phyloP scores from a whole-genome alignment of 352 stramenopile species.

The Globisporangium spiculum region DNA sequence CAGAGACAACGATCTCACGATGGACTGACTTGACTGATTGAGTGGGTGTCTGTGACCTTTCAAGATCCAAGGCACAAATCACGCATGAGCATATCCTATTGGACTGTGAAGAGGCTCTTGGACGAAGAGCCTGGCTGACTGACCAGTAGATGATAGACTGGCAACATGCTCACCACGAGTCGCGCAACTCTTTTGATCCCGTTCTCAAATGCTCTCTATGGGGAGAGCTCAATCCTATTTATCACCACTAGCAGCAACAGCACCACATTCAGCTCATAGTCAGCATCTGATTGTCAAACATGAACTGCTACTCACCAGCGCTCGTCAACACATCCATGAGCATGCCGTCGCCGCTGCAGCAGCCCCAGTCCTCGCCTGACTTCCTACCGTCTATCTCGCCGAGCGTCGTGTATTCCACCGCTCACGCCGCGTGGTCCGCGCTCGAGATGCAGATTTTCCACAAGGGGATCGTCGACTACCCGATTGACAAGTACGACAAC shows the following conservation, averaged over 20 bases:
- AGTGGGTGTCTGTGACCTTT: background rate
- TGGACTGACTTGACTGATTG: background rate
- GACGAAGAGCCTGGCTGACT: background rate
- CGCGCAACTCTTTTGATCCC: constrained; percentile 2
- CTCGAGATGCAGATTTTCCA: constrained; percentile 71
- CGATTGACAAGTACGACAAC: constrained; percentile 61
- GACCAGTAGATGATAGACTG: background rate
- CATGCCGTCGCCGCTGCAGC: constrained; percentile 14
- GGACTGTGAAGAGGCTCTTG: background rate
- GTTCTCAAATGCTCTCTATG: background rate
- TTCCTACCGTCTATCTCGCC: constrained; percentile 58
- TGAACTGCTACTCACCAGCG: constrained; percentile 16
- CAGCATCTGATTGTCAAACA: background rate
- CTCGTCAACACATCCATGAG: constrained; percentile 13
- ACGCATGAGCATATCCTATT: background rate
- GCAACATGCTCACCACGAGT: background rate
- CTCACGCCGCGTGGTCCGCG: constrained; percentile 46
- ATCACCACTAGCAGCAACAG: background rate
- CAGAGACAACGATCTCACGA: background rate
- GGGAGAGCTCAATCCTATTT: background rate
- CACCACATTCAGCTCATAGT: background rate
- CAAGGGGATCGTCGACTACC: constrained; percentile 51
- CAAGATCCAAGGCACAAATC: background rate
- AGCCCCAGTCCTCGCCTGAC: background rate
- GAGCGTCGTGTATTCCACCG: constrained; percentile 56